Evolutionary conservation across 176 grass and related monocot genomes (phyloP), one percentile per base, ranked within the genome.

Genomic region (Hordeum marinum): DNA sequence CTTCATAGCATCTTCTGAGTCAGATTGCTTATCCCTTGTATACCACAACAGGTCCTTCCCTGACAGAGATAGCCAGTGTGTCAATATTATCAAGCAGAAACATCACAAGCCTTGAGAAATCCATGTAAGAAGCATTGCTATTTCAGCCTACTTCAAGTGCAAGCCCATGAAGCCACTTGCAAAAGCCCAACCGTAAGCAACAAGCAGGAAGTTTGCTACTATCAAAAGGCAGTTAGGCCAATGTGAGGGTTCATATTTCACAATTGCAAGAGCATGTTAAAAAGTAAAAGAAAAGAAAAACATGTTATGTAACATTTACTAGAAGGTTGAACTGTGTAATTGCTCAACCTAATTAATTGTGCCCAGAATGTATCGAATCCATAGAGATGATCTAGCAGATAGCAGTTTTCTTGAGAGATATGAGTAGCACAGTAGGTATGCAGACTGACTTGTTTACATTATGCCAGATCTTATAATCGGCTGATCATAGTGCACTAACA

Each of bases 41-140:
- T 98, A 98, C 96, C 96, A 98, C 75, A 87, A 82, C 21, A 98
- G 75, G 73, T 98, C 96, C 81, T 98, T 98, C 20, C 96, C 96
- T 98, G 84, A 58, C 13, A 65, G 10, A 40, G 20, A 74, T 20
- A 82, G 15, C 2, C 46, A 75, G 27, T 64, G 48, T 39, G 0
- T 29, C 31, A 42, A 76, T 59, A 72, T 82, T n/a, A 43, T 65
- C 46, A 86, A 25, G 5, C 9, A 34, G 1, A 78, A 63, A 57
- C 36, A 79, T 45, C 23, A 86, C 18, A 65, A 25, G 63, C 10
- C 15, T 78, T 23, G 18, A 45, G 25, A 78, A 77, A 27, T 31
- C 35, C 68, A 55, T 75, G 75, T 8, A 83, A 75, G 45, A 55
- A 74, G 21, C 5, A 23, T 37, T 43, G 17, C 4, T 9, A 43